phyloP scores from a whole-genome alignment of 2,329 filamentous ascomycete species.

The Xylaria sp. region DNA sequence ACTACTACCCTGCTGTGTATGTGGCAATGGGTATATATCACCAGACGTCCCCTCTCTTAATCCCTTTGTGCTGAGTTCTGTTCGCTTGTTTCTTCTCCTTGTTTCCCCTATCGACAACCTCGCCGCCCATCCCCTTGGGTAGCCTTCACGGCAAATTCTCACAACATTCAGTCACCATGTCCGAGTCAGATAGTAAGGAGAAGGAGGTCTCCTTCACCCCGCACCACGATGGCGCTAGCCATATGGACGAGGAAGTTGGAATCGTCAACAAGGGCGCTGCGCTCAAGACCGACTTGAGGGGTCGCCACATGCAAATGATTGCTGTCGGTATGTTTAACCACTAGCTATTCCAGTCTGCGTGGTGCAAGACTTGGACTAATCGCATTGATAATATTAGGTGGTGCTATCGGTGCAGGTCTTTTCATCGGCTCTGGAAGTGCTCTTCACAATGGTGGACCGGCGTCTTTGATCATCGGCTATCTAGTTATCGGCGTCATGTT shows the following conservation, averaged over 20 bases:
- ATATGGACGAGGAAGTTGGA: constrained; percentile 45
- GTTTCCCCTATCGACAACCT: not conserved
- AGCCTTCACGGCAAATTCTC: not conserved
- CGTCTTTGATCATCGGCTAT: constrained; percentile 55
- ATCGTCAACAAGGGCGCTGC: constrained; percentile 42
- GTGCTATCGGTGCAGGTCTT: constrained; percentile 61
- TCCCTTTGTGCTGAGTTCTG: not conserved
- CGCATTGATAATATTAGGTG: constrained; percentile 38
- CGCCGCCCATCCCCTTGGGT: constrained; percentile 7
- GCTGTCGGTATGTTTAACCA: constrained; percentile 46
- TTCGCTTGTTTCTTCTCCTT: constrained; percentile 1
- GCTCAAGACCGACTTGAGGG: constrained; percentile 45
- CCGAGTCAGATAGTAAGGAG: constrained; percentile 37
- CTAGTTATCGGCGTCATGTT: constrained; percentile 63
- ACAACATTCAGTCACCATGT: constrained; percentile 18
- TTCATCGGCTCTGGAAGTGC: constrained; percentile 72
- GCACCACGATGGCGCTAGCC: constrained; percentile 28
- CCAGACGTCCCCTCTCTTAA: not conserved
- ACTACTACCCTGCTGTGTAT: too few species aligned
- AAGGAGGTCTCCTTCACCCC: constrained; percentile 32
- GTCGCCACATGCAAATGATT: constrained; percentile 55
- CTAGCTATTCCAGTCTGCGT: not conserved
- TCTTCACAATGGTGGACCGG: constrained; percentile 65
- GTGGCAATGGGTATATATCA: constrained; percentile 19
- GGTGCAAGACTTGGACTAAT: not conserved